Evolutionary conservation across 139 green algal species (phyloP).

Genomic region (Picochlorum sp.): DNA sequence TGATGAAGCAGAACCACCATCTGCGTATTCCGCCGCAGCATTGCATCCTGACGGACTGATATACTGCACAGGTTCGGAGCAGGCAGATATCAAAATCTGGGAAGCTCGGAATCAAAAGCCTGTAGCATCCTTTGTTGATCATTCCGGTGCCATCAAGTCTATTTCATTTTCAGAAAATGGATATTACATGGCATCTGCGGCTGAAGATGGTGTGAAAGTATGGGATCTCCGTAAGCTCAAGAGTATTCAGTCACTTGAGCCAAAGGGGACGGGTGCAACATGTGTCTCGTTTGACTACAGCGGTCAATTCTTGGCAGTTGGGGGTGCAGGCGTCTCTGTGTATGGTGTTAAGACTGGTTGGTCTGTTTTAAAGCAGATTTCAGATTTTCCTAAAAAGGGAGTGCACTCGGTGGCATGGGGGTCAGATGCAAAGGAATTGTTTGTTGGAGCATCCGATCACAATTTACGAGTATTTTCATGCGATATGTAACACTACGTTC

Average conservation of each 20-base stretch:
- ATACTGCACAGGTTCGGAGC: constrained; percentile 61
- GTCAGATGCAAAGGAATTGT: constrained; percentile 47
- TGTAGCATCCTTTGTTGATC: constrained; percentile 70
- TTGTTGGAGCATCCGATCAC: constrained; percentile 73
- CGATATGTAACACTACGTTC: too few relatives aligned
- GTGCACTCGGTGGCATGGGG: constrained; percentile 53
- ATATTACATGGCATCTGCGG: constrained; percentile 83
- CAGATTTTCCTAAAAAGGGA: constrained; percentile 66
- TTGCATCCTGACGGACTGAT: constrained; percentile 88
- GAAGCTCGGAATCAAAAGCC: constrained; percentile 77
- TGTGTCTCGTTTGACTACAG: constrained; percentile 61
- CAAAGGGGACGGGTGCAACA: constrained; percentile 41
- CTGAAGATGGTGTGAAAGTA: constrained; percentile 79
- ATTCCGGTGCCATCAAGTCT: constrained; percentile 47
- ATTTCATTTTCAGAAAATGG: constrained; percentile 89
- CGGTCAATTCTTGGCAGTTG: constrained; percentile 77
- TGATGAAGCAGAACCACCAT: constrained; percentile 19
- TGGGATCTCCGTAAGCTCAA: constrained; percentile 97
- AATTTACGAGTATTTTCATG: constrained; percentile 53
- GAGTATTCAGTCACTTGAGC: constrained; percentile 56
- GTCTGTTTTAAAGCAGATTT: constrained; percentile 45
- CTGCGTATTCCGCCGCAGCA: constrained; percentile 33
- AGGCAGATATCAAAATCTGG: constrained; percentile 70
- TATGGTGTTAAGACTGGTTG: constrained; percentile 74
- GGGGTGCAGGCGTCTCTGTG: constrained; percentile 58